Conservation (phyloP, 495 filamentous ascomycete genomes). For the Aspergillus diversus region DNA sequence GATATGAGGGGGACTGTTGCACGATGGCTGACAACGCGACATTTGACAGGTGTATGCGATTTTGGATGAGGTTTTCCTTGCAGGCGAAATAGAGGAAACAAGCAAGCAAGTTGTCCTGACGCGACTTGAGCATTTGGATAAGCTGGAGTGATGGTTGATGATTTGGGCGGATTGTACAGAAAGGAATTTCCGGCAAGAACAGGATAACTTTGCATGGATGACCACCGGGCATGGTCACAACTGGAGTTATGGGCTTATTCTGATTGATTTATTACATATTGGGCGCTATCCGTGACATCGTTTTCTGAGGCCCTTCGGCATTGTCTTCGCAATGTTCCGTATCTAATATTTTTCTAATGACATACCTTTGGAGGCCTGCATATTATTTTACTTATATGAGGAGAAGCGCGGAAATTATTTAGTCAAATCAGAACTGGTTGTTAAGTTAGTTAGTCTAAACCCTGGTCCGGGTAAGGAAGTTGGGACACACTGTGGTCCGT, state of each 20-base stretch:
- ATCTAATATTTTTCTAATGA: slow-evolving; percentile 1
- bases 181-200: not conserved
- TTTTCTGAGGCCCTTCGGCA: not conserved
- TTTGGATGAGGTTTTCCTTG: slow-evolving; percentile 94
- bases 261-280: slow-evolving; percentile 2
- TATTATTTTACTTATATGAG: not conserved
- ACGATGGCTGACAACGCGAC: slow-evolving; percentile 21
- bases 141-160: slow-evolving; percentile 69
- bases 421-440: slow-evolving; percentile 3
- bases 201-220: slow-evolving; percentile 23
- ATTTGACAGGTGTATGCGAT: slow-evolving; percentile 87
- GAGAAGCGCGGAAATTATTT: not conserved
- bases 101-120: slow-evolving; percentile 97
- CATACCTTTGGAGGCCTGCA: not conserved
- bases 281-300: slow-evolving; percentile 2
- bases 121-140: slow-evolving; percentile 92
- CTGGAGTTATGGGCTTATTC: slow-evolving; percentile 26
- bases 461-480: not conserved
- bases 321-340: not conserved
- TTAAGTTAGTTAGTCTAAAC: not conserved
- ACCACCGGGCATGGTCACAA: slow-evolving; percentile 25
- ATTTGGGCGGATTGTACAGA: not conserved
- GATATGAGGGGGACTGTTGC: not conserved
- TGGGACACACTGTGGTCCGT: not conserved
- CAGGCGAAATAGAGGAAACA: slow-evolving; percentile 97